A percentile compares a stretch with the other conserved stretches of the same genome.
Conservation (phyloP, 2,329 filamentous ascomycete species). For the Beauveria medogensis region DNA sequence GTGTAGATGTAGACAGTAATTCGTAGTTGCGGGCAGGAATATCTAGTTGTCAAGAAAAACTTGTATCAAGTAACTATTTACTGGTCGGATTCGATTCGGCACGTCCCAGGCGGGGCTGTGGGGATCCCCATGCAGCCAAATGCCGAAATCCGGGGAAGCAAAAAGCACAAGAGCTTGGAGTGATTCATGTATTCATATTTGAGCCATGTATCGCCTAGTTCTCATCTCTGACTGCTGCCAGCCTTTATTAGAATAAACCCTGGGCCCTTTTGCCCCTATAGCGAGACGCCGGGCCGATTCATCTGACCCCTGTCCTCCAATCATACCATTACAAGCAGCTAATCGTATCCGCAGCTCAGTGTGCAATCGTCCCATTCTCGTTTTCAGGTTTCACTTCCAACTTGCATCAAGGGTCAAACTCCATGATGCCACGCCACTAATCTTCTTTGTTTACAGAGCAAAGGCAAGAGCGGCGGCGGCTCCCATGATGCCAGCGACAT, state of each 20-base stretch:
- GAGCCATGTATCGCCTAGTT: background rate
- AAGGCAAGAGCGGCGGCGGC: slow-evolving; percentile 11
- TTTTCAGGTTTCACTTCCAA: background rate
- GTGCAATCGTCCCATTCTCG: background rate
- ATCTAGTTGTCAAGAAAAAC: no score
- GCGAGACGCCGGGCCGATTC: background rate
- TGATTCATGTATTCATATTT: background rate
- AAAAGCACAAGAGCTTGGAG: background rate
- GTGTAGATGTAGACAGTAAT: background rate
- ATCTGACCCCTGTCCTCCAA: background rate
- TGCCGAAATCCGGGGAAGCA: background rate
- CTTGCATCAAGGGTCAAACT: background rate
- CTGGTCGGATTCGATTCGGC: background rate
- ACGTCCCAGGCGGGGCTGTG: background rate
- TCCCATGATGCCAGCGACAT: slow-evolving; percentile 9
- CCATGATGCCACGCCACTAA: no score
- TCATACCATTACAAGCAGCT: background rate
- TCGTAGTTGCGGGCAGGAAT: background rate
- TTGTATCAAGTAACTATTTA: background rate
- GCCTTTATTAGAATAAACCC: background rate
- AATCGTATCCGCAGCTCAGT: background rate
- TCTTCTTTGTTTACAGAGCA: background rate
- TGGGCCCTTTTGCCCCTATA: no score
- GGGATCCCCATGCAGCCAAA: background rate
- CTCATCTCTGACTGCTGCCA: background rate